Percentiles rank a stretch among this genome's conserved stretches.
These are phyloP conservation scores for Eucalyptus regnans DNA, from an alignment of 345 rosid genomes.

Conservation along the genomic window DNA sequence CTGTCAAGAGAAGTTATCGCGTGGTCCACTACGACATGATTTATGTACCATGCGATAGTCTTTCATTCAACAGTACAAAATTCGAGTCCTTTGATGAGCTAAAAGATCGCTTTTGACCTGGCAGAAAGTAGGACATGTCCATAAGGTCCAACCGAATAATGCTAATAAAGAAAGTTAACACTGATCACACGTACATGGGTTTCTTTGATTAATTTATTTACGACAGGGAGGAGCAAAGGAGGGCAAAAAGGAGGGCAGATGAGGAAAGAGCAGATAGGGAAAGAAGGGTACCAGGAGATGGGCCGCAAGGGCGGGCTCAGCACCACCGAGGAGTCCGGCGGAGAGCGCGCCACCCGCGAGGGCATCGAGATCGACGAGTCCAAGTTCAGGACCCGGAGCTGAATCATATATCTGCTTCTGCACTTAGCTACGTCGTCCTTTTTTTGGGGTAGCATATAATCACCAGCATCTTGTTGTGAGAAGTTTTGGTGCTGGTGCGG, in stretches of 20 bases:
- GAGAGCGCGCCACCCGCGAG: constrained; percentile 45
- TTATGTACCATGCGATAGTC: background rate
- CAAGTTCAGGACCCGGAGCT: constrained; percentile 23
- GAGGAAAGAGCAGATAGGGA: constrained; percentile 59
- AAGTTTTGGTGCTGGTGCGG: background rate
- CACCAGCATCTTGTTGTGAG: background rate
- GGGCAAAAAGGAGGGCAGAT: constrained; percentile 21
- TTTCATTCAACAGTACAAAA: background rate
- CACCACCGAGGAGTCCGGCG: constrained; percentile 46
- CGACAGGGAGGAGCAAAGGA: constrained; percentile 29
- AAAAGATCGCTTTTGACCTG: background rate
- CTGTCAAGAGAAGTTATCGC: background rate
- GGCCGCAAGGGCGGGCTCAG: constrained; percentile 65
- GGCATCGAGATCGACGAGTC: constrained; percentile 62
- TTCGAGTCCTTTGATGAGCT: background rate
- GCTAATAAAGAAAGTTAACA: background rate
- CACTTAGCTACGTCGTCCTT: background rate
- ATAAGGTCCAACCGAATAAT: background rate
- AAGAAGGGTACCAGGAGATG: constrained; percentile 65
- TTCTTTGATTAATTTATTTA: background rate
- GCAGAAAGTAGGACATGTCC: background rate
- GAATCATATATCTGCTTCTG: background rate
- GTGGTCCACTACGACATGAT: background rate
- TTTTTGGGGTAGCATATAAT: background rate
- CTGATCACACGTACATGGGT: background rate